Evolutionary conservation across 345 rosid species (phyloP).

Genomic region (Ceriops decandra): DNA sequence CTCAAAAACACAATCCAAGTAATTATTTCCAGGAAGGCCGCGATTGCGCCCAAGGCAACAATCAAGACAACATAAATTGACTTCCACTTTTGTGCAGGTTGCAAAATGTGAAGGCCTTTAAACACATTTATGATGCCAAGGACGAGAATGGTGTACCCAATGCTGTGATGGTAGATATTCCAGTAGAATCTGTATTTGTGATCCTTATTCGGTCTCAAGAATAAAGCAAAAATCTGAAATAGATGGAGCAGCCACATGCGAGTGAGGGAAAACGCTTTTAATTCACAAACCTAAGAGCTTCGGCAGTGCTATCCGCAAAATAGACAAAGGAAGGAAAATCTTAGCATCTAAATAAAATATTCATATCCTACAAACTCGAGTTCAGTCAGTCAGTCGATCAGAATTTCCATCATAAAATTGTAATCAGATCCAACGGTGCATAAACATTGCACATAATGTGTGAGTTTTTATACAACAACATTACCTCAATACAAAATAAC

Average conservation of each 20-base stretch:
- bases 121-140: slow-evolving; percentile 67
- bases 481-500: too few relatives aligned
- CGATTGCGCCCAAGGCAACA: slow-evolving; percentile 48
- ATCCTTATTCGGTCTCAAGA: slow-evolving; percentile 78
- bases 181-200: slow-evolving; percentile 69
- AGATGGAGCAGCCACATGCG: not conserved
- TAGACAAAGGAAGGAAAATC: too few relatives aligned
- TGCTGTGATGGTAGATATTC: slow-evolving; percentile 75
- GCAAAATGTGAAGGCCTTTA: slow-evolving; percentile 65
- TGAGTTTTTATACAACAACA: too few relatives aligned
- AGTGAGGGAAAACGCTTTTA: too few relatives aligned
- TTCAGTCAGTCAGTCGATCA: too few relatives aligned
- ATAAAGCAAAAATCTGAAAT: slow-evolving; percentile 62
- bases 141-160: slow-evolving; percentile 57
- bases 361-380: too few relatives aligned
- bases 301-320: too few relatives aligned
- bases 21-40: slow-evolving; percentile 54
- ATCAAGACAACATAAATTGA: slow-evolving; percentile 44
- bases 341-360: too few relatives aligned
- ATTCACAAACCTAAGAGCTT: too few relatives aligned
- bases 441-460: too few relatives aligned
- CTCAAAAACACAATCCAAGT: slow-evolving; percentile 68
- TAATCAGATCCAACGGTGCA: too few relatives aligned
- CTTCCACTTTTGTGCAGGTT: slow-evolving; percentile 52
- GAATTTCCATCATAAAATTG: too few relatives aligned